Evolutionary conservation across 768 basidiomycete genomes (phyloP), one percentile per base, ranked within the genome.

Genomic region (Mycena olivaceomarginata): DNA sequence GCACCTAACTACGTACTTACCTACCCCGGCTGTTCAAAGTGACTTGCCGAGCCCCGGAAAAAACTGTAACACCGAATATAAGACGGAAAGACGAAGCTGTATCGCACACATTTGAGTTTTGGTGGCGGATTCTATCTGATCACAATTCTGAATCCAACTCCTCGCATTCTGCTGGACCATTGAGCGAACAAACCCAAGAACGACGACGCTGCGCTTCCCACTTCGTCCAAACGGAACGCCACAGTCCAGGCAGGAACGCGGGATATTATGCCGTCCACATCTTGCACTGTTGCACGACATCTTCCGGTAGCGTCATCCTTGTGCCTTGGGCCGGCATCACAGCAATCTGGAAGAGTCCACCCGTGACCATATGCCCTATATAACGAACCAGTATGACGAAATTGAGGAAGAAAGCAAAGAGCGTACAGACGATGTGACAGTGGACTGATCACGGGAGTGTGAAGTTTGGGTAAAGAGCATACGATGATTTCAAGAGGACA

Each of bases 381-480:
- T 20, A 63, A 41, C 39, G 16, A 11, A 43, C 20, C 15, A 63
- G 62, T 39, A 10, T 37, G 37, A 62, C 53, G 53, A 10, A 56
- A 56, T 22, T 56, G n/a, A 40, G 59, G 37, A 40, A 20, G 59
- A 62, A 62, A 39, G 59, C 11, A n/a, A 40, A 62, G 18, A 41
- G n/a, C 62, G 62, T 63, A 63, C 62, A 63, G 10, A 13, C 62
- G 37, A 63, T 63, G 37, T 63, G 62, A 43, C 62, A 63, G n/a
- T 63, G 62, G n/a, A 63, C 62, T 63, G 59, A 60, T 31, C 31
- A 37, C 37, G 31, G 43, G 15, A 60, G 53, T 56, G 53, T 56
- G 53, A 56, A 56, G 53, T 56, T 56, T 56, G n/a, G 53, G 53
- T 56, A 25, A 56, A 56, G 53, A 56, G 53, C 22, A 60, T 22